Percentiles rank a stretch among this genome's conserved stretches.
These are phyloP conservation scores for Omphalotus guepiniiformis DNA, from an alignment of 768 basidiomycete genomes.

Conservation along the genomic window DNA sequence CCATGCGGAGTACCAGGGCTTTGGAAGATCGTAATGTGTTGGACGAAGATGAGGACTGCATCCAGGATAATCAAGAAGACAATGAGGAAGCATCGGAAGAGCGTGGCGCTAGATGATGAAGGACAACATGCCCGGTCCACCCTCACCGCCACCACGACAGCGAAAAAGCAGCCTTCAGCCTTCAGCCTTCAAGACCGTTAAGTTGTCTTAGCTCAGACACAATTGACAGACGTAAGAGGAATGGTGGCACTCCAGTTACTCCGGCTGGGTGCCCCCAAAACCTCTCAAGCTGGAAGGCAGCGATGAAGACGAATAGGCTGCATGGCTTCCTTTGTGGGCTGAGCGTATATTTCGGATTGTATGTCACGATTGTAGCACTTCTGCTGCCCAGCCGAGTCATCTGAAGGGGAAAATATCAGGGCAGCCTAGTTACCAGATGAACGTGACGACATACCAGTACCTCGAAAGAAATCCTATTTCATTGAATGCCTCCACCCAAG, in stretches of 20 bases:
- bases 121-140: no score
- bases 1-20: slow-evolving; percentile 80
- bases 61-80: slow-evolving; percentile 25
- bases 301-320: slow-evolving; percentile 49
- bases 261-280: slow-evolving; percentile 25
- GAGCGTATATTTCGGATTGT: no score
- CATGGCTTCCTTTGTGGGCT: no score
- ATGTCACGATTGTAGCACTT: no score
- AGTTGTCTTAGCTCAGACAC: slow-evolving; percentile 82
- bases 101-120: slow-evolving; percentile 31
- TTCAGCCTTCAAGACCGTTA: slow-evolving; percentile 32
- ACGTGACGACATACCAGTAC: no score
- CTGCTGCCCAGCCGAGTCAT: no score
- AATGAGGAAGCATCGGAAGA: slow-evolving; percentile 26
- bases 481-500: no score
- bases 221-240: slow-evolving; percentile 73
- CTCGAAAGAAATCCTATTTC: no score
- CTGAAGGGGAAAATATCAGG: no score
- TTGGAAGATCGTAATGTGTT: slow-evolving; percentile 74
- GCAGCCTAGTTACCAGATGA: no score
- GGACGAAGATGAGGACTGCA: slow-evolving; percentile 34
- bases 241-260: slow-evolving; percentile 33
- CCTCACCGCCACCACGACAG: slow-evolving; percentile 18
- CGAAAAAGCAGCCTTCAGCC: no score
- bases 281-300: slow-evolving; percentile 61